These are phyloP conservation scores for Papilionanthe hybrid DNA, from an alignment of 116 monocot species.

Conservation along the genomic window DNA sequence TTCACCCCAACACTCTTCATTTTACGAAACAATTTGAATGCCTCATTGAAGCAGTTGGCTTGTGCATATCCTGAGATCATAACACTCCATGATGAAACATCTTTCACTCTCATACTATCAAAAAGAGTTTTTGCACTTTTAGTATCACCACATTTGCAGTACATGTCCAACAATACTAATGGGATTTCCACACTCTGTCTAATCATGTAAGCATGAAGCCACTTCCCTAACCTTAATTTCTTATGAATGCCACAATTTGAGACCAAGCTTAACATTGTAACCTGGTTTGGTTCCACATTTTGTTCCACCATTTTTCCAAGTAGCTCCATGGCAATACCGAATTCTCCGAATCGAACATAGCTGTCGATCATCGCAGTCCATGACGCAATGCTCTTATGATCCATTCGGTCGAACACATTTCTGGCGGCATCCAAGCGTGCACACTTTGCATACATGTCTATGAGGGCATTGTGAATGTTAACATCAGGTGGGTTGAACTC, in stretches of 20 bases:
- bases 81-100: constrained; percentile 41
- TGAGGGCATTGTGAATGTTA: constrained; percentile 26
- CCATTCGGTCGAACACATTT: constrained; percentile 39
- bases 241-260: constrained; percentile 31
- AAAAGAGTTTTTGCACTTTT: constrained; percentile 45
- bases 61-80: constrained; percentile 54
- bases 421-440: constrained; percentile 25
- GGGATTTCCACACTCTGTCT: constrained; percentile 33
- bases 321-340: constrained; percentile 27
- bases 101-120: constrained; percentile 34
- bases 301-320: constrained; percentile 23
- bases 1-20: constrained; percentile 37
- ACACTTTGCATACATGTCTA: constrained; percentile 62
- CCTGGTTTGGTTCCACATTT: constrained; percentile 36
- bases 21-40: constrained; percentile 33
- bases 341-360: constrained; percentile 15
- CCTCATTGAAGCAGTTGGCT: constrained; percentile 20
- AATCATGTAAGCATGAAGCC: constrained; percentile 46
- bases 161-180: constrained; percentile 49
- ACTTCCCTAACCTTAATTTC: constrained; percentile 23
- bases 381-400: constrained; percentile 23
- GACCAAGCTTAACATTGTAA: constrained; percentile 48
- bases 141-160: constrained; percentile 44
- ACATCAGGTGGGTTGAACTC: background rate
- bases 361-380: constrained; percentile 66